Evolutionary conservation across 139 green algal genomes (phyloP).

Genomic region (Coelastrella sp.): DNA sequence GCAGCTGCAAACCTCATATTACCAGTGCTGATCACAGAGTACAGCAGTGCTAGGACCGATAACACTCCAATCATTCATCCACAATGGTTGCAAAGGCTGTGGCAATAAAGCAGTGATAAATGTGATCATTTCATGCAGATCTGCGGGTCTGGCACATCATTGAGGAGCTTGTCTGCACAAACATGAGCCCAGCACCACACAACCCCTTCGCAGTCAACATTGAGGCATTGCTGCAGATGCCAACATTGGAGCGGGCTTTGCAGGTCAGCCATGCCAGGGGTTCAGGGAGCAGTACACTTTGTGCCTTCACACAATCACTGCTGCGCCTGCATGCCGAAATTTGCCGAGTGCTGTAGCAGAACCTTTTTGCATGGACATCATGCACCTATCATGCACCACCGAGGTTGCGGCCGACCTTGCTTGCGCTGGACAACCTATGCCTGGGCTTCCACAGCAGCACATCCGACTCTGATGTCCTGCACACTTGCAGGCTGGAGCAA

Average conservation of each 20-base stretch:
- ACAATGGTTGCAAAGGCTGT: no score
- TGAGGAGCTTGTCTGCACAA: constrained; percentile 69
- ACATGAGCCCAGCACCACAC: constrained; percentile 58
- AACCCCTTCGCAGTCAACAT: constrained; percentile 76
- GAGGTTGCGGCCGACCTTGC: no score
- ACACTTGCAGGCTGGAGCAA: constrained; percentile 66
- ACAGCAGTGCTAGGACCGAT: no score
- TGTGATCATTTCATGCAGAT: constrained; percentile 51
- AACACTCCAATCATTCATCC: no score
- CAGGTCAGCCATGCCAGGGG: constrained; percentile 52
- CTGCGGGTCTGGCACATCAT: constrained; percentile 73
- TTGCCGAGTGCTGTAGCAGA: no score
- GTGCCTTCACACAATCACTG: not conserved
- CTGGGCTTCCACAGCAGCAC: not conserved
- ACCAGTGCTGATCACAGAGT: no score
- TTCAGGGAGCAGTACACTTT: no score
- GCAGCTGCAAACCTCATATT: no score
- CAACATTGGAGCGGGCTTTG: constrained; percentile 65
- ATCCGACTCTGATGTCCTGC: no score
- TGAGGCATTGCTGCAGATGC: constrained; percentile 65
- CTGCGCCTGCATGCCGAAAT: no score
- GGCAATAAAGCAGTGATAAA: no score
- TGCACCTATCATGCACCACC: not conserved
- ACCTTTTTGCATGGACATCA: not conserved
- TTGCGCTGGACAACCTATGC: no score